Evolutionary conservation across 176 grass and related monocot species (phyloP).

Genomic region (Eragrostis curvula): DNA sequence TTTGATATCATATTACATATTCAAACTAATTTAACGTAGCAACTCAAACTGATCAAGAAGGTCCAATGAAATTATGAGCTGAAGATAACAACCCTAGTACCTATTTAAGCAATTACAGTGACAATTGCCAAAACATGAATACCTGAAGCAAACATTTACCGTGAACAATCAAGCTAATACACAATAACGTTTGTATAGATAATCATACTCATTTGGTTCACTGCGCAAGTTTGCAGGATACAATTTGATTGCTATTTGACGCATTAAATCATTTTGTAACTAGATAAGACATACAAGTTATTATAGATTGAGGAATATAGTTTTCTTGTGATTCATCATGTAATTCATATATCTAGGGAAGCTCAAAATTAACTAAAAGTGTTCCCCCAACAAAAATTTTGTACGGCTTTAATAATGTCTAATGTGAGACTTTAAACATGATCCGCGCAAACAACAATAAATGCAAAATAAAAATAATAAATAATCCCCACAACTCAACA

Average conservation of each 20-base stretch:
- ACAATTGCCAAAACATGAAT: slow-evolving; percentile 2
- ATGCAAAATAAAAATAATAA: slow-evolving; percentile 3
- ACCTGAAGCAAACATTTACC: background rate
- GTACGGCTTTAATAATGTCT: background rate
- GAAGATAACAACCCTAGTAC: background rate
- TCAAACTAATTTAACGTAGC: background rate
- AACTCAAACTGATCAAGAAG: background rate
- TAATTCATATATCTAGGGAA: background rate
- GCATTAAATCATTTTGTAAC: background rate
- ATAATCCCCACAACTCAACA: background rate
- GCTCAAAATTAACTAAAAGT: background rate
- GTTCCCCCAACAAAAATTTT: background rate
- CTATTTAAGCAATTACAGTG: background rate
- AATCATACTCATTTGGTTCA: background rate
- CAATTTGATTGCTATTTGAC: background rate
- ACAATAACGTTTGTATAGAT: background rate
- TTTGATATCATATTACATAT: background rate
- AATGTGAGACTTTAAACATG: slow-evolving; percentile 9
- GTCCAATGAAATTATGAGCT: no score
- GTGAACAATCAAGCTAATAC: no score
- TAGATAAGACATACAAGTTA: background rate
- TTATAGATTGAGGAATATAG: background rate
- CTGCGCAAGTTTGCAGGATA: background rate
- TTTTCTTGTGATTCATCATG: background rate
- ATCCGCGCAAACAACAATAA: slow-evolving; percentile 5